These are phyloP conservation scores for Aspergillus sp. DNA, from an alignment of 2,329 filamentous ascomycete genomes.

Conservation along the genomic window DNA sequence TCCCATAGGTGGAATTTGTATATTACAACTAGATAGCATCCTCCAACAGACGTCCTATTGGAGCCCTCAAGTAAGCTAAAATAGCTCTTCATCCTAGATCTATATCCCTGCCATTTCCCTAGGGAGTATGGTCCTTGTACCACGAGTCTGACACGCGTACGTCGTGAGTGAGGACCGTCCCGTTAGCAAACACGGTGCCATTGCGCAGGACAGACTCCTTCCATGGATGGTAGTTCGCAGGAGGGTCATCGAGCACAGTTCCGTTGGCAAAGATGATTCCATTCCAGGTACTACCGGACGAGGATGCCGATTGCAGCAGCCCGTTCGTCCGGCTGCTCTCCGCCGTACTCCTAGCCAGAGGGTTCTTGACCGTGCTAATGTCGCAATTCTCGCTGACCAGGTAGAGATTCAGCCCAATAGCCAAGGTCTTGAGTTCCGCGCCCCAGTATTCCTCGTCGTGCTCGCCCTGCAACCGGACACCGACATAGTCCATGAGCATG, in stretches of 20 bases:
- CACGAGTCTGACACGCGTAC: not conserved
- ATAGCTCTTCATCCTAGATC: not conserved
- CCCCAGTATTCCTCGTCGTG: conserved; percentile 9
- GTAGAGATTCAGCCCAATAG: conserved; percentile 12
- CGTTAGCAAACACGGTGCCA: conserved; percentile 9
- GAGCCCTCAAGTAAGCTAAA: not conserved
- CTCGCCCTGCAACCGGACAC: conserved; percentile 7
- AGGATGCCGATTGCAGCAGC: not conserved
- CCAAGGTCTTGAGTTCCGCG: conserved; percentile 11
- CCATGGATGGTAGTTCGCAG: conserved; percentile 2
- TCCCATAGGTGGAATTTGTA: not conserved
- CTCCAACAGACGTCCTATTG: not conserved
- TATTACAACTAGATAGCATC: not conserved
- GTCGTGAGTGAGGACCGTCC: conserved; percentile 1
- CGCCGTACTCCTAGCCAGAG: not conserved
- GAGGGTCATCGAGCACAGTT: conserved; percentile 6
- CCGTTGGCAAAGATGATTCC: conserved; percentile 14
- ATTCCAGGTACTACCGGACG: conserved; percentile 4
- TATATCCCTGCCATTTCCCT: not conserved
- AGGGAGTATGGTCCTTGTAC: not conserved
- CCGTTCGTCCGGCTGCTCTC: not conserved
- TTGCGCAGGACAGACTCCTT: conserved; percentile 7
- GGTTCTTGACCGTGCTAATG: conserved; percentile 3
- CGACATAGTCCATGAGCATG: conserved; percentile 9
- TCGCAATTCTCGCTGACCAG: conserved; percentile 15